Conservation (phyloP, 331 rosid genomes). For the Telfairia occidentalis region DNA sequence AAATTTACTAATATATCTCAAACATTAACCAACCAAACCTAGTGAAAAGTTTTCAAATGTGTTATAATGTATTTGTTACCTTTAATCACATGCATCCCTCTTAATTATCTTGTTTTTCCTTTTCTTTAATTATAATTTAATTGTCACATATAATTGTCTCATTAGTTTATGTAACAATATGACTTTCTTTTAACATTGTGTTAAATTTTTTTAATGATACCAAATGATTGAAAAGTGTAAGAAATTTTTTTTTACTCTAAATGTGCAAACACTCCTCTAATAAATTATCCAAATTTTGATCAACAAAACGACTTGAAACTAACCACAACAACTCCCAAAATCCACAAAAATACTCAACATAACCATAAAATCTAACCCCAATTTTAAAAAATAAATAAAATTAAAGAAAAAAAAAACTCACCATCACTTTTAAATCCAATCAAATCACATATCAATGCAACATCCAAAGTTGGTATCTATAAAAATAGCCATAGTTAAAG, state of each 20-base stretch:
- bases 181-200: not conserved
- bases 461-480: no score
- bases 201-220: no score
- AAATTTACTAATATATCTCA: constrained; percentile 15
- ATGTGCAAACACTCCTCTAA: not conserved
- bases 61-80: constrained; percentile 21
- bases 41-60: constrained; percentile 32
- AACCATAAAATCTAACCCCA: no score
- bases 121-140: constrained; percentile 11
- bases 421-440: not conserved
- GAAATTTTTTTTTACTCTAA: not conserved
- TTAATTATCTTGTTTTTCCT: constrained; percentile 22
- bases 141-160: no score
- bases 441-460: not conserved
- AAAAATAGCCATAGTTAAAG: not conserved
- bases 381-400: no score
- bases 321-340: no score
- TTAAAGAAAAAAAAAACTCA: no score
- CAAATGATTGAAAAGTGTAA: not conserved
- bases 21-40: not conserved
- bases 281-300: no score
- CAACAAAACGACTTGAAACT: not conserved
- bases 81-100: constrained; percentile 35
- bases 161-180: no score
- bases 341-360: no score